Conservation (phyloP, 208 protist species). For the Vickermania spadyakhi region DNA sequence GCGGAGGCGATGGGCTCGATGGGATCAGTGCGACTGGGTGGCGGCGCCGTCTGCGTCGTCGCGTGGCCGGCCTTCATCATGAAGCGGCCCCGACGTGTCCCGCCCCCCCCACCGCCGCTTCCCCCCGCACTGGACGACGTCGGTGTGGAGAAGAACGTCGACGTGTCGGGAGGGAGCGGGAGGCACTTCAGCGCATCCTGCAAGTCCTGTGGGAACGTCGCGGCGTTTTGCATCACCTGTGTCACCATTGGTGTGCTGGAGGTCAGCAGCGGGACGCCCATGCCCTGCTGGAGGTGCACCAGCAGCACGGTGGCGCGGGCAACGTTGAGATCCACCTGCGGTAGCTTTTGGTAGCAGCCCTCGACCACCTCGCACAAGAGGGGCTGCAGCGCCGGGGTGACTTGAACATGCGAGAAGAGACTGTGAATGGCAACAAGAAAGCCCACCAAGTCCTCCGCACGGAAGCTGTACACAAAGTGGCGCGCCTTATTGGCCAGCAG, state of each 20-base stretch:
- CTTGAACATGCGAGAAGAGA: slow-evolving; percentile 40
- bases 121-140: slow-evolving; percentile 12
- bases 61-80: neutral
- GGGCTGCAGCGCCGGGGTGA: slow-evolving; percentile 46
- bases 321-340: slow-evolving; percentile 5
- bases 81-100: slow-evolving; percentile 9
- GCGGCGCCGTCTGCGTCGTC: neutral
- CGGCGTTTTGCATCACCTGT: slow-evolving; percentile 16
- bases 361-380: slow-evolving; percentile 33
- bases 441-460: slow-evolving; percentile 31
- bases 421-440: slow-evolving; percentile 50
- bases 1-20: neutral
- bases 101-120: slow-evolving; percentile 15
- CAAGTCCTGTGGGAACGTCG: slow-evolving; percentile 25
- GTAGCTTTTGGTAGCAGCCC: slow-evolving; percentile 11
- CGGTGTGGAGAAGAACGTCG: neutral
- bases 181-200: slow-evolving; percentile 48
- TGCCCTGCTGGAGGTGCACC: slow-evolving; percentile 60
- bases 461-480: slow-evolving; percentile 1
- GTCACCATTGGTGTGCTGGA: slow-evolving; percentile 17
- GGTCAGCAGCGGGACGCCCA: slow-evolving; percentile 46
- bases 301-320: slow-evolving; percentile 63
- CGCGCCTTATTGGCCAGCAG: slow-evolving; percentile 16
- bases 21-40: neutral
- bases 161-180: slow-evolving; percentile 19